Evolutionary conservation across 768 basidiomycete genomes (phyloP).

Genomic region (Leccinum boreale): DNA sequence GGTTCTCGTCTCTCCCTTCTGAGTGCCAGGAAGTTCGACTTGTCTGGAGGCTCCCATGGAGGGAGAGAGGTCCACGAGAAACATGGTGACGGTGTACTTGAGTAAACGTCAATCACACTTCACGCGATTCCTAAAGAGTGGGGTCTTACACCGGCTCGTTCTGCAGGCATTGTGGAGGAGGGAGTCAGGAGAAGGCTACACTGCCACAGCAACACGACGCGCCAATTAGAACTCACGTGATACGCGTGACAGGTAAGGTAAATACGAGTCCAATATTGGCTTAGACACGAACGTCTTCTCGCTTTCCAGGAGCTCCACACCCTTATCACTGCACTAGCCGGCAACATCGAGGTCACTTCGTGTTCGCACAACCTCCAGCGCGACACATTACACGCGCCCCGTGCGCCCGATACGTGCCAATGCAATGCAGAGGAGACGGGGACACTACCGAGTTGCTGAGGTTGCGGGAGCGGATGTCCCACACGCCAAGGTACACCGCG

Average conservation of each 20-base stretch:
- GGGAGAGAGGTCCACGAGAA: conserved; percentile 82
- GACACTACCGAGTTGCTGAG: no score
- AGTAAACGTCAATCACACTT: conserved; percentile 1
- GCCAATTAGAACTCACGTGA: conserved; percentile 33
- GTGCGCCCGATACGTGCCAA: no score
- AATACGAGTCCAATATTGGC: no score
- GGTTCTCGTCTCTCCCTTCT: conserved; percentile 47
- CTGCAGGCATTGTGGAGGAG: conserved; percentile 58
- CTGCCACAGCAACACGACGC: conserved; percentile 23
- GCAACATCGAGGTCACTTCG: no score
- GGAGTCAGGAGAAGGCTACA: conserved; percentile 7
- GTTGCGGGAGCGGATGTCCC: no score
- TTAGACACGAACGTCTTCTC: no score
- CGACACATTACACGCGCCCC: no score
- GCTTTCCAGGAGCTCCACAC: no score
- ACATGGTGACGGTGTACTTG: conserved; percentile 85
- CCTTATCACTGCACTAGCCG: no score
- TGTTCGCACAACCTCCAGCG: no score
- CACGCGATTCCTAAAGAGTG: not conserved
- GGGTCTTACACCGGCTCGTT: conserved; percentile 70
- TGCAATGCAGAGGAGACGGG: no score
- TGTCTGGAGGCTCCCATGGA: conserved; percentile 72
- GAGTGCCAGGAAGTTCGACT: conserved; percentile 52
- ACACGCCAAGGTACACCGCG: no score
- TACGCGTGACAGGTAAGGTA: conserved; percentile 16